Conservation (phyloP, 2,329 filamentous ascomycete species). For the Thelonectria rubi region DNA sequence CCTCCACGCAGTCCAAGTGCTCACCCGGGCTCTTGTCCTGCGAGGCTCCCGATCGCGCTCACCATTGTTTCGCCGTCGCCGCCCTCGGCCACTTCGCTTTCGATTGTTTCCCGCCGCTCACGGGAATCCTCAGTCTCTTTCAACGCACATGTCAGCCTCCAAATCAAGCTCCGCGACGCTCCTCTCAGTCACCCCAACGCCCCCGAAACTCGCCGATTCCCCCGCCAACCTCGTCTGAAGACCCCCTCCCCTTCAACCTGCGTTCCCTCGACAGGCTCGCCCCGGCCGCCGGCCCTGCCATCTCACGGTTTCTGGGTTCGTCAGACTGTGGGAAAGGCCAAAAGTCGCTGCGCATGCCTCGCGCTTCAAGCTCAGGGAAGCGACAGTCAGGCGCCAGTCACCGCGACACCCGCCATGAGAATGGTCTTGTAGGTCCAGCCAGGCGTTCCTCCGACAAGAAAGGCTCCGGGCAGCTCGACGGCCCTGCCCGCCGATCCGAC, state of each 20-base stretch:
- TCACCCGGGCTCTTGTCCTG: slow-evolving; percentile 17
- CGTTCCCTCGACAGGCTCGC: slow-evolving; percentile 41
- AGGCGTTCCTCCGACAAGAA: slow-evolving; percentile 54
- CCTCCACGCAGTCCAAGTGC: slow-evolving; percentile 27
- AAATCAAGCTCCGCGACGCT: slow-evolving; percentile 37
- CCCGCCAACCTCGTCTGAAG: slow-evolving; percentile 26
- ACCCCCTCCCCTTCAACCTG: slow-evolving; percentile 22
- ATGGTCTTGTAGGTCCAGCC: slow-evolving; percentile 76
- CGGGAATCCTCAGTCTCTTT: slow-evolving; percentile 24
- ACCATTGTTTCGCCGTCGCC: slow-evolving; percentile 7
- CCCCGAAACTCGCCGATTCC: slow-evolving; percentile 26
- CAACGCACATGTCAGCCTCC: slow-evolving; percentile 41
- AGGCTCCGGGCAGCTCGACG: slow-evolving; percentile 57
- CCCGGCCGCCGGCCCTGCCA: slow-evolving; percentile 50
- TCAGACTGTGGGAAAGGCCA: slow-evolving; percentile 47
- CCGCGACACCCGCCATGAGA: slow-evolving; percentile 83
- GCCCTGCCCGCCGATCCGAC: slow-evolving; percentile 48
- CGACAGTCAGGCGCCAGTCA: slow-evolving; percentile 71
- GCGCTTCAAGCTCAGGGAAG: slow-evolving; percentile 66
- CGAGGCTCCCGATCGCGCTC: slow-evolving; percentile 10
- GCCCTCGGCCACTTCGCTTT: slow-evolving; percentile 16
- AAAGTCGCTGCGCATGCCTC: slow-evolving; percentile 65
- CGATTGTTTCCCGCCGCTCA: slow-evolving; percentile 19
- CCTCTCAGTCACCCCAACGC: slow-evolving; percentile 25
- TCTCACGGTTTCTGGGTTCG: slow-evolving; percentile 48